These are phyloP conservation scores for Bretziella fagacearum DNA, from an alignment of 2,329 filamentous ascomycete genomes.

Conservation along the genomic window DNA sequence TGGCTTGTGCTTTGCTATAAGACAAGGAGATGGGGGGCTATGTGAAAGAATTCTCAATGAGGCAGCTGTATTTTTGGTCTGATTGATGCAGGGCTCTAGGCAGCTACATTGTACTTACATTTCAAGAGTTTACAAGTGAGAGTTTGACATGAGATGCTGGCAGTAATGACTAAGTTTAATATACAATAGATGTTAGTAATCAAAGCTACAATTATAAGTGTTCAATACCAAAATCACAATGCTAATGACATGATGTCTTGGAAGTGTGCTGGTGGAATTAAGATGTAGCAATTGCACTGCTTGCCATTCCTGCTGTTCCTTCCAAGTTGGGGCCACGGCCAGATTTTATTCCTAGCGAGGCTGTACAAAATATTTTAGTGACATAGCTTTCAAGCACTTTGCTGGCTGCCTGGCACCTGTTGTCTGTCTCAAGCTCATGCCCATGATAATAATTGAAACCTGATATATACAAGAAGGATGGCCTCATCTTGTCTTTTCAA, in stretches of 20 bases:
- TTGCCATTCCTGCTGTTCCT: background rate
- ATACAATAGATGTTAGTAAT: no score
- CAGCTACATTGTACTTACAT: no score
- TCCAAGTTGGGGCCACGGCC: background rate
- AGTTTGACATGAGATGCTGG: background rate
- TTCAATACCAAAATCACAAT: no score
- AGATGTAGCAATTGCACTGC: background rate
- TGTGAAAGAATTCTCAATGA: no score
- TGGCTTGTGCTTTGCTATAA: background rate
- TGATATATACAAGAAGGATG: no score
- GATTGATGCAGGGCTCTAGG: no score
- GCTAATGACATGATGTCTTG: no score
- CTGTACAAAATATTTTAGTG: background rate
- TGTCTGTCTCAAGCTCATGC: no score
- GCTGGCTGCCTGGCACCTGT: background rate
- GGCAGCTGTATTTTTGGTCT: no score
- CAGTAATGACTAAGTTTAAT: background rate
- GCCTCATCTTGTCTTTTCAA: background rate
- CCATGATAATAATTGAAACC: no score
- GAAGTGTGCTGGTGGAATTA: background rate
- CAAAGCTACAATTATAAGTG: background rate
- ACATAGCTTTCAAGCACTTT: background rate
- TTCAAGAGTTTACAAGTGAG: no score
- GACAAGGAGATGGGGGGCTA: background rate
- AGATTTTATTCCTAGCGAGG: background rate